These are phyloP conservation scores for Caryopteris hybrid DNA, from an alignment of 305 asterid species.

Conservation along the genomic window DNA sequence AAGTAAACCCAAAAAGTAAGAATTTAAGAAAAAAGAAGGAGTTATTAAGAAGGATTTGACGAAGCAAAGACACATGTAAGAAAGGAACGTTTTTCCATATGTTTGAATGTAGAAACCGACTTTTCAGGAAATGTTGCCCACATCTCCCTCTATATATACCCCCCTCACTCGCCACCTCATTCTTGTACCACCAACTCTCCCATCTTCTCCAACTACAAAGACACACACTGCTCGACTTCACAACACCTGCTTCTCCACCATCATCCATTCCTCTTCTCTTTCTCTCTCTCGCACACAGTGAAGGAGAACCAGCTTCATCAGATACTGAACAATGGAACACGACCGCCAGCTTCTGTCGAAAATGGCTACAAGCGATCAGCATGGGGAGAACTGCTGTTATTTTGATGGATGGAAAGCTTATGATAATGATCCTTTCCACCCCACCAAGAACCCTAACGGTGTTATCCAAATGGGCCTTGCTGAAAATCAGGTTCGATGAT, in stretches of 20 bases:
- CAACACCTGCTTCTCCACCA: too few species aligned
- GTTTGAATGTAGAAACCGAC: slow-evolving; percentile 37
- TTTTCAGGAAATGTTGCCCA: slow-evolving; percentile 12
- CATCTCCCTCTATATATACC: neutral
- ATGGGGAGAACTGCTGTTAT: slow-evolving; percentile 76
- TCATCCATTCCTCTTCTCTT: too few species aligned
- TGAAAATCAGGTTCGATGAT: slow-evolving; percentile 73
- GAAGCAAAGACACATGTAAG: neutral
- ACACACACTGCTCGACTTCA: too few species aligned
- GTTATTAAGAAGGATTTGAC: slow-evolving; percentile 17
- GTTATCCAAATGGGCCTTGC: slow-evolving; percentile 93
- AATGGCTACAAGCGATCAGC: slow-evolving; percentile 50
- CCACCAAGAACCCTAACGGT: slow-evolving; percentile 45
- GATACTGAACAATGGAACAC: neutral
- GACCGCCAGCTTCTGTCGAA: slow-evolving; percentile 33
- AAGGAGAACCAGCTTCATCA: too few species aligned
- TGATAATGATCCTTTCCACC: slow-evolving; percentile 65
- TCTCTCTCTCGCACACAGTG: too few species aligned
- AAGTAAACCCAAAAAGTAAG: too few species aligned
- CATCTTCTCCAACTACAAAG: too few species aligned
- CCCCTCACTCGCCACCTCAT: too few species aligned
- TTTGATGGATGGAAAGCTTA: slow-evolving; percentile 93
- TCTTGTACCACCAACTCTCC: too few species aligned
- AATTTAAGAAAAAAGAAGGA: too few species aligned
- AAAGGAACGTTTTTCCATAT: slow-evolving; percentile 2